Evolutionary conservation across 2,329 filamentous ascomycete species (phyloP), one percentile per base, ranked within the genome.

Genomic region (Neofusicoccum cordaticola): DNA sequence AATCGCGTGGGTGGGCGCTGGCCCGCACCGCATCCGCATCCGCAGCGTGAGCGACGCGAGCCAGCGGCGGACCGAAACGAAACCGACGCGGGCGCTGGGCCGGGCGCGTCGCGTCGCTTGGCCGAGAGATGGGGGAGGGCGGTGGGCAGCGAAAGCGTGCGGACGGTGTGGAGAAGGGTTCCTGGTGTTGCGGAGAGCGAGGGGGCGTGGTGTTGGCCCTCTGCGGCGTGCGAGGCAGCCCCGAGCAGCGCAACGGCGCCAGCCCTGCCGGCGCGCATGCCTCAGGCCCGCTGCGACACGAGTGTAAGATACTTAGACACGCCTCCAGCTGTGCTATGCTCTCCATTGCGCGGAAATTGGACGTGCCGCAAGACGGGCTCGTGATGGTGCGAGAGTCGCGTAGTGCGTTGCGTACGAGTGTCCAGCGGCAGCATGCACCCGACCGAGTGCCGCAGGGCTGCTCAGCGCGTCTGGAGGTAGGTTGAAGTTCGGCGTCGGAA

Each of bases 21-120:
- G 42, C 42, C 42, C 42, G 42, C 42, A 44, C 42, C 42, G 27
- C 27, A 2, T 31, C 27, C 27, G 27, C 27, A 7, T 31, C 27
- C 27, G 35, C 37, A 42, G 11, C 37, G 41, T 19, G 35, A 19
- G 12, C 35, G n/a, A 34, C 53, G 53, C 41, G 27, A 45, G 53
- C 35, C 39, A 34, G 19, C 27, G 13, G 53, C 42, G 56, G 56
- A 22, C 56, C 56, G 56, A 60, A 45, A 60, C 56, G 56, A 45
- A 22, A 35, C 27, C 50, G 8, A 19, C 37, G 50, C 50, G 50
- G 50, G 34, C n/a, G 50, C 9, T 39, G 37, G 27, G 27, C 27
- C 19, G 19, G 2, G 19, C 19, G 19, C 19, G 19, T 22, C 19
- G 19, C 19, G 19, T 37, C 35, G 35, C 7, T 37, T 37, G 35